phyloP scores from a whole-genome alignment of 306 rosid genomes.

The Carpinus viminea region DNA sequence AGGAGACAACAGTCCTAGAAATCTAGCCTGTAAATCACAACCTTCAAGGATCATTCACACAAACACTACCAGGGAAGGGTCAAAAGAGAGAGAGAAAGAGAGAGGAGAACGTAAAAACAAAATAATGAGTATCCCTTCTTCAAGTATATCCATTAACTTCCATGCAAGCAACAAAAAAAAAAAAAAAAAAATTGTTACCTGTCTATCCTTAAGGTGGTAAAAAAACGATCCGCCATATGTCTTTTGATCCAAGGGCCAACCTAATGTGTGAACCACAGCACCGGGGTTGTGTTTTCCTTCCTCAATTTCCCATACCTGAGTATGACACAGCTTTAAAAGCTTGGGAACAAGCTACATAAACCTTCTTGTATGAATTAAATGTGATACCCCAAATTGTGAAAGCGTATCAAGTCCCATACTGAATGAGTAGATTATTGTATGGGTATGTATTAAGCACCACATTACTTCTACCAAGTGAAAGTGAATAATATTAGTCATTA shows the following conservation, averaged over 20 bases:
- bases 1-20: not conserved
- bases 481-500: no score
- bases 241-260: conserved; percentile 91
- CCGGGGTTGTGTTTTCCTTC: conserved; percentile 82
- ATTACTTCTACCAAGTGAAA: no score
- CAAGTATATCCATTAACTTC: conserved; percentile 1
- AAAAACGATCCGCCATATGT: conserved; percentile 97
- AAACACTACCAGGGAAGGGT: not conserved
- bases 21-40: not conserved
- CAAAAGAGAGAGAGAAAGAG: not conserved
- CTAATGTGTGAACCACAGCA: conserved; percentile 82
- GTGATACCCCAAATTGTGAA: no score
- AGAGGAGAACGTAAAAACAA: not conserved
- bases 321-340: not conserved
- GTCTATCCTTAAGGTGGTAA: conserved; percentile 91
- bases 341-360: conserved; percentile 10
- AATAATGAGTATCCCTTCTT: not conserved
- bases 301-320: conserved; percentile 93
- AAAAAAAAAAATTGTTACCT: conserved; percentile 39
- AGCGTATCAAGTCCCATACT: no score
- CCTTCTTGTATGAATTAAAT: not conserved
- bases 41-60: not conserved
- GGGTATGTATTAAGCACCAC: no score
- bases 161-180: not conserved
- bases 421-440: no score